phyloP scores from a whole-genome alignment of 257 asterid genomes.

The Anisodus acutangulus region DNA sequence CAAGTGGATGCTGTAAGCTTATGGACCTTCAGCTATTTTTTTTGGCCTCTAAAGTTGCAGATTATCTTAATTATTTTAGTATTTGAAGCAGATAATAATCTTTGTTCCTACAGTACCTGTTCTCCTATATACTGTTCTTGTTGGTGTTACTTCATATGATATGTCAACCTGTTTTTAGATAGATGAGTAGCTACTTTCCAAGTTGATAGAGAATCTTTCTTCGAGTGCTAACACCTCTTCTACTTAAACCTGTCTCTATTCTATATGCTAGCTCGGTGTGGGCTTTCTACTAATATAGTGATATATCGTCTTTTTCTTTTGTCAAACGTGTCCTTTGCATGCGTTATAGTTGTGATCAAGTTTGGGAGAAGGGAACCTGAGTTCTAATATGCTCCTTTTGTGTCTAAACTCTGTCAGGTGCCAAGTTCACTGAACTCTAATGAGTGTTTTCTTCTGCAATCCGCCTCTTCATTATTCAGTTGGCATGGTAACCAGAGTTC shows the following conservation, averaged over 20 bases:
- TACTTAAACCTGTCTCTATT: neutral
- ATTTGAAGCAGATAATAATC: neutral
- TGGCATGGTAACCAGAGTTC: conserved; percentile 95
- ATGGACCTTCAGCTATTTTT: conserved; percentile 18
- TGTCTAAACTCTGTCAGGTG: conserved; percentile 49
- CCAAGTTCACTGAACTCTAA: conserved; percentile 80
- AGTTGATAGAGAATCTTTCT: conserved; percentile 19
- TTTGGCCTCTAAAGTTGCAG: neutral
- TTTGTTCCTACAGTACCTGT: neutral
- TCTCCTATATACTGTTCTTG: neutral
- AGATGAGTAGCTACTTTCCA: neutral
- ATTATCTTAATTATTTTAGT: neutral
- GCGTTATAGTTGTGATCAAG: neutral
- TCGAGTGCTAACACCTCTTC: neutral
- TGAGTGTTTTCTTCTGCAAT: conserved; percentile 93
- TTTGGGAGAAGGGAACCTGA: neutral
- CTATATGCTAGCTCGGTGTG: neutral
- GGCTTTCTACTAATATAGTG: conserved; percentile 1
- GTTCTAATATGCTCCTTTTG: conserved; percentile 12
- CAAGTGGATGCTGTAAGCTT: conserved; percentile 95
- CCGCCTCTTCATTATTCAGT: conserved; percentile 75
- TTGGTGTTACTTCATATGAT: neutral
- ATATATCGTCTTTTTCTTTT: neutral
- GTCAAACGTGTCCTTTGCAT: conserved; percentile 13
- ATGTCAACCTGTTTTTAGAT: neutral